phyloP scores from a whole-genome alignment of 345 rosid genomes.

The Salix brachista region DNA sequence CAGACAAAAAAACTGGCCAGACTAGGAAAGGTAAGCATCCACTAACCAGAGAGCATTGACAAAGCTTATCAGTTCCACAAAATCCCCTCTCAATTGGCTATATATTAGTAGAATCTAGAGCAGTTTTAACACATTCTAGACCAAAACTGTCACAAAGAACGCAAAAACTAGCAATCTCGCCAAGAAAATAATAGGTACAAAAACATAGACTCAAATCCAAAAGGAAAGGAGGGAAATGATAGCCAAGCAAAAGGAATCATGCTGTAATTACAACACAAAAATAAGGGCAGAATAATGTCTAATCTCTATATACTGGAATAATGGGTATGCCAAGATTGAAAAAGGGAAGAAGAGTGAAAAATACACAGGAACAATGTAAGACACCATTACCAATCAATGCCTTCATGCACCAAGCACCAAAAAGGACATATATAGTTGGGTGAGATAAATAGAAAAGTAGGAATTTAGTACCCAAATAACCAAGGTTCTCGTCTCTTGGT shows the following conservation, averaged over 20 bases:
- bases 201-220: background rate
- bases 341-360: background rate
- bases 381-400: background rate
- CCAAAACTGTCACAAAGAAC: background rate
- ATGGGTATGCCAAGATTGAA: background rate
- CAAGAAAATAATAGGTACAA: background rate
- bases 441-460: background rate
- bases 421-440: background rate
- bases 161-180: background rate
- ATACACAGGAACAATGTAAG: background rate
- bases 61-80: background rate
- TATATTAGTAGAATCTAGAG: background rate
- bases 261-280: background rate
- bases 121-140: background rate
- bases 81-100: background rate
- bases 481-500: conserved; percentile 98
- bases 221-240: background rate
- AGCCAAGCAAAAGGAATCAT: background rate
- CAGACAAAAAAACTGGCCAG: background rate
- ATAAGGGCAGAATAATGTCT: background rate
- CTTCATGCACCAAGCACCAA: background rate
- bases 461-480: conserved; percentile 73
- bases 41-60: background rate
- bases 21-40: background rate
- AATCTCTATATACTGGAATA: background rate